phyloP scores from a whole-genome alignment of 345 rosid species.

The Carallia brachiata region DNA sequence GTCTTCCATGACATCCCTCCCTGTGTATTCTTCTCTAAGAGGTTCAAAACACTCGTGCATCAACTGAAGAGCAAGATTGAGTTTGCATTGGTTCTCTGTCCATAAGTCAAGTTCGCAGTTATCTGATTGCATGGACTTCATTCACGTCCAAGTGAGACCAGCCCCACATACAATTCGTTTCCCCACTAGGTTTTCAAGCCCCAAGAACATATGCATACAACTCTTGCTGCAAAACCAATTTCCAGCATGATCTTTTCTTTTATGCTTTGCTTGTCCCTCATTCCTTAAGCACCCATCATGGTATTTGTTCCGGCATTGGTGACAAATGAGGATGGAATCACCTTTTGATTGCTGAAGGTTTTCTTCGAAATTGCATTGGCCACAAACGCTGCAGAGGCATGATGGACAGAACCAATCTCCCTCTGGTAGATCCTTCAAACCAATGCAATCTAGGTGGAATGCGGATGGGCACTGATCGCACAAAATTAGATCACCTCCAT shows the following conservation, averaged over 20 bases:
- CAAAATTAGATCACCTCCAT: conserved; percentile 24
- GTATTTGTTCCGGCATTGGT: conserved; percentile 20
- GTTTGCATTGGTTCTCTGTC: conserved; percentile 46
- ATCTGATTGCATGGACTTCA: conserved; percentile 36
- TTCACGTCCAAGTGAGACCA: conserved; percentile 63
- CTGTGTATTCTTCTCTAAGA: conserved; percentile 14
- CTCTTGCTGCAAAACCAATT: conserved; percentile 40
- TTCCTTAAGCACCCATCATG: conserved; percentile 16
- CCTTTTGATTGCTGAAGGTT: background rate
- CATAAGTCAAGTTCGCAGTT: conserved; percentile 26
- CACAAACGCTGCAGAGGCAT: conserved; percentile 21
- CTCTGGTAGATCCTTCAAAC: conserved; percentile 18
- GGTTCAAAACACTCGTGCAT: conserved; percentile 30
- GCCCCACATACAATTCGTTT: conserved; percentile 49
- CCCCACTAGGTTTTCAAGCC: conserved; percentile 50
- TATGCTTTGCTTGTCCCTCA: background rate
- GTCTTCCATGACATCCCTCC: conserved; percentile 21
- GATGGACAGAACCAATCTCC: conserved; percentile 28
- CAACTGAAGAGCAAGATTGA: conserved; percentile 13
- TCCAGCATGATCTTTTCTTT: background rate
- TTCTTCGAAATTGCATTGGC: conserved; percentile 1
- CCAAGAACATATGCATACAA: conserved; percentile 30
- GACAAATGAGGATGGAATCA: background rate
- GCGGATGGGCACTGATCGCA: conserved; percentile 29
- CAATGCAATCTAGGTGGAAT: conserved; percentile 23